Evolutionary conservation across 2,329 filamentous ascomycete genomes (phyloP).

Genomic region (Remersonia thermophila): DNA sequence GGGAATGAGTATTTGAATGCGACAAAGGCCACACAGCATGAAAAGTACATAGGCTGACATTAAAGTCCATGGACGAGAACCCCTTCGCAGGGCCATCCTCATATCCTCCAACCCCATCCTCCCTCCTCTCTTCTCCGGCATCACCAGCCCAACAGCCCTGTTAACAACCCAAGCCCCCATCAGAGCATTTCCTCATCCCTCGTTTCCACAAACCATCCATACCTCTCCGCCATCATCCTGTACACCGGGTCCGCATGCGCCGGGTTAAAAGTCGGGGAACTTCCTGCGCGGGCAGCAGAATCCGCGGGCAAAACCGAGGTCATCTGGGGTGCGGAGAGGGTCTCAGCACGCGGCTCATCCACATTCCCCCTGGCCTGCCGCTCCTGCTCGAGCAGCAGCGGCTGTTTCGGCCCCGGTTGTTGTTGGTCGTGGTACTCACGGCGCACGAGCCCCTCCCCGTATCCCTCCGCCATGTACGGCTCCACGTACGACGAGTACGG

Average conservation of each 20-base stretch:
- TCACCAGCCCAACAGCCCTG: too few species aligned
- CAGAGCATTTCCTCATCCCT: conserved; percentile 18
- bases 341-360: conserved; percentile 5
- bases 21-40: too few species aligned
- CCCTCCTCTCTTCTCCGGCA: too few species aligned
- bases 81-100: too few species aligned
- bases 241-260: conserved; percentile 55
- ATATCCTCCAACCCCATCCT: too few species aligned
- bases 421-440: conserved; percentile 43
- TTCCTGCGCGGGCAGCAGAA: conserved; percentile 12
- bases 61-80: too few species aligned
- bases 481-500: conserved; percentile 42
- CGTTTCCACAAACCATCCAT: conserved; percentile 39
- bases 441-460: conserved; percentile 54
- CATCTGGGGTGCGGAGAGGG: conserved; percentile 5
- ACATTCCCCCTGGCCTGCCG: background rate
- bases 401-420: conserved; percentile 24
- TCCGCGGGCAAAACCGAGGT: conserved; percentile 21
- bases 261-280: conserved; percentile 13
- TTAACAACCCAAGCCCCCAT: background rate
- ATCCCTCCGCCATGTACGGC: conserved; percentile 76
- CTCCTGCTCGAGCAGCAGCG: conserved; percentile 28
- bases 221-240: conserved; percentile 34
- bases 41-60: too few species aligned
- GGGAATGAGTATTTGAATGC: too few species aligned